Conservation (phyloP, 768 basidiomycete genomes). For the Tephrocybe rancida region DNA sequence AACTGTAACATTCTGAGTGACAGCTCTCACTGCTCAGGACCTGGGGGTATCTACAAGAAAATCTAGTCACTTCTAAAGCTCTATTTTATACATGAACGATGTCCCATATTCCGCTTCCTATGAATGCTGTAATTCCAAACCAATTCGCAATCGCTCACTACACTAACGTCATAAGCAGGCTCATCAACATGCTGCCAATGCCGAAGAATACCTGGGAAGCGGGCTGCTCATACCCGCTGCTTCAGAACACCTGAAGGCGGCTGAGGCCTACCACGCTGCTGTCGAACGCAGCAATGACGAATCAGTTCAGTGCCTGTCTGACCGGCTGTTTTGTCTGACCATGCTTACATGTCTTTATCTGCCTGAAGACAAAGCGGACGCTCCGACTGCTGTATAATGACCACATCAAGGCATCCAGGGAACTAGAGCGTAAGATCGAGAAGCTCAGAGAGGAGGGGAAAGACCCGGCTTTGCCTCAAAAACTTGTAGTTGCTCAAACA, state of each 20-base stretch:
- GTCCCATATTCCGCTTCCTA: slow-evolving; percentile 42
- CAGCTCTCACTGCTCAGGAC: not conserved
- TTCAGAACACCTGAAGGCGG: slow-evolving; percentile 76
- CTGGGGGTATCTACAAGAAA: not conserved
- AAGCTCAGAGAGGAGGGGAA: slow-evolving; percentile 77
- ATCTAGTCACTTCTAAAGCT: not conserved
- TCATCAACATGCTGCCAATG: slow-evolving; percentile 80
- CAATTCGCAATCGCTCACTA: not conserved
- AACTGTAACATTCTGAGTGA: no score
- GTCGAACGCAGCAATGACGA: slow-evolving; percentile 73
- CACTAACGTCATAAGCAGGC: slow-evolving; percentile 48
- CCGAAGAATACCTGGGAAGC: slow-evolving; percentile 67
- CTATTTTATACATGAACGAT: slow-evolving; percentile 13
- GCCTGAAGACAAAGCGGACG: slow-evolving; percentile 73
- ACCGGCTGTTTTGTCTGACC: not conserved
- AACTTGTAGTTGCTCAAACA: slow-evolving; percentile 34
- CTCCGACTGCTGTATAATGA: slow-evolving; percentile 76
- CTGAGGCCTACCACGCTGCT: slow-evolving; percentile 73
- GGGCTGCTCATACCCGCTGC: slow-evolving; percentile 74
- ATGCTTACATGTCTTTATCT: slow-evolving; percentile 8
- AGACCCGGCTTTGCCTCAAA: slow-evolving; percentile 76
- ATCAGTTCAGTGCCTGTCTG: slow-evolving; percentile 50
- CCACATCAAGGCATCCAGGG: slow-evolving; percentile 69
- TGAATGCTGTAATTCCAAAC: slow-evolving; percentile 48
- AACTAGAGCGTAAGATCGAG: slow-evolving; percentile 70